Percentiles rank a stretch among this genome's conserved stretches.
These are phyloP conservation scores for Curvularia eragrostidis DNA, from an alignment of 2,329 filamentous ascomycete species.

Conservation along the genomic window DNA sequence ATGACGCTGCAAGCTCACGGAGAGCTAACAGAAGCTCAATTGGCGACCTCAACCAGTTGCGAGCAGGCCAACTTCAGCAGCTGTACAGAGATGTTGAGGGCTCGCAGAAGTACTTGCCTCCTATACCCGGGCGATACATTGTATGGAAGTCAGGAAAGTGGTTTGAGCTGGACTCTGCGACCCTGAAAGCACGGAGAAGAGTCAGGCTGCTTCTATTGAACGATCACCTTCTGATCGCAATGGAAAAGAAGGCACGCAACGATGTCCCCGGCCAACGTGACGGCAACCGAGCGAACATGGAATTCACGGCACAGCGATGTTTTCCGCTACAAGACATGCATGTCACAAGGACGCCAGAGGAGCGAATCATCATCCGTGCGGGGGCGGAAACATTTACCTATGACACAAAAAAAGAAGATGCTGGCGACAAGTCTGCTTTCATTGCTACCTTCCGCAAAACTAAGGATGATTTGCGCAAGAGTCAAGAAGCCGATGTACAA, in stretches of 20 bases:
- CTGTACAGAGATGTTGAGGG: conserved; percentile 98
- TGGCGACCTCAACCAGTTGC: conserved; percentile 72
- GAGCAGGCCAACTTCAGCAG: conserved; percentile 73
- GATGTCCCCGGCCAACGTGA: conserved; percentile 64
- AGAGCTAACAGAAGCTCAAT: conserved; percentile 85
- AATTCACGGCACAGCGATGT: conserved; percentile 91
- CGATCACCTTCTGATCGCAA: conserved; percentile 90
- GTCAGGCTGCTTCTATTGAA: conserved; percentile 94
- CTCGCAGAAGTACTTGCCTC: conserved; percentile 94
- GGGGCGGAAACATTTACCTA: conserved; percentile 94
- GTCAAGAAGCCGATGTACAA: conserved; percentile 83
- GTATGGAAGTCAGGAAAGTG: conserved; percentile 90
- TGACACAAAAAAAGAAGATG: conserved; percentile 81
- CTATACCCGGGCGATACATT: conserved; percentile 88
- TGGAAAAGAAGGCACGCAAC: conserved; percentile 88
- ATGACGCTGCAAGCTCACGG: conserved; percentile 53
- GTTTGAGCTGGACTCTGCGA: conserved; percentile 97
- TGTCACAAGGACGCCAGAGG: conserved; percentile 75
- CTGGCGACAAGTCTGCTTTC: conserved; percentile 78
- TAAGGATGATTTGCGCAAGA: conserved; percentile 88
- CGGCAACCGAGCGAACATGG: conserved; percentile 55
- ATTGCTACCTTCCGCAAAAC: conserved; percentile 91
- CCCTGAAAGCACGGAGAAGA: conserved; percentile 88
- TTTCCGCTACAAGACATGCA: conserved; percentile 94
- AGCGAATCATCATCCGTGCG: conserved; percentile 82